Base-by-base conservation (phyloP, 108 stramenopile species). In the Skeletonema potamos region DNA sequence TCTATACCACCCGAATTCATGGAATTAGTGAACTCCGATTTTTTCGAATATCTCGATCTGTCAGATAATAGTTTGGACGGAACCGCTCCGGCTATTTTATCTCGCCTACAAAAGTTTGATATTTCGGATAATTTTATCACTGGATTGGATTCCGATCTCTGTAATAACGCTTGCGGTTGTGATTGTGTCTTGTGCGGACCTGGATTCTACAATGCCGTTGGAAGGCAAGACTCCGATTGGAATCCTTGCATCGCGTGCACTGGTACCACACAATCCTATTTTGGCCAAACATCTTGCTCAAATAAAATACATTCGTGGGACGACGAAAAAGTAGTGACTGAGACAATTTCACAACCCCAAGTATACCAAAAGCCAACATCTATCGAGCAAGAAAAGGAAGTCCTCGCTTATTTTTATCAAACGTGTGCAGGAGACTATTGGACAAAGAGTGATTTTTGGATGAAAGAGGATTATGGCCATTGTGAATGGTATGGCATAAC, bases 121-220 rank as follows among this genome's bases (percentile, higher is more conserved):
- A 80, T 89, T 24, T 74, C 81, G 27, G 85, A 86, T 43, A 92
- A 92, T 62, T 56, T 70, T 3, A 80, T 92, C 20, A 56, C 63
- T 30, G 83, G 77, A 7, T 76, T 92, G 13, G 65, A 79, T 36
- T 46, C 59, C 4, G 73, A 73, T 22, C 74, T 92, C 36, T 92
- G 92, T 51, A 68, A 75, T 34, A 54, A 76, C 36, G 33, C 64
- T 34, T 77, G 72, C 51, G 76, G 71, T 11, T 77, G 76, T 22
- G 65, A 77, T 58, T 71, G 71, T 12, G 81, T 89, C 41, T 64
- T 88, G 10, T 92, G 91, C 62, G 84, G 83, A 9, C 51, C 85
- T 26, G 82, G 82, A 10, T 87, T 85, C 20, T 92, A 83, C 70
- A 86, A 88, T 63, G 76, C 68, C 7, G 34, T 68, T 51, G 91